A percentile compares a stretch with the other conserved stretches of the same genome.
These are phyloP conservation scores for Nymphaea thermarum DNA, from an alignment of 164 flowering plant genomes.

Conservation along the genomic window DNA sequence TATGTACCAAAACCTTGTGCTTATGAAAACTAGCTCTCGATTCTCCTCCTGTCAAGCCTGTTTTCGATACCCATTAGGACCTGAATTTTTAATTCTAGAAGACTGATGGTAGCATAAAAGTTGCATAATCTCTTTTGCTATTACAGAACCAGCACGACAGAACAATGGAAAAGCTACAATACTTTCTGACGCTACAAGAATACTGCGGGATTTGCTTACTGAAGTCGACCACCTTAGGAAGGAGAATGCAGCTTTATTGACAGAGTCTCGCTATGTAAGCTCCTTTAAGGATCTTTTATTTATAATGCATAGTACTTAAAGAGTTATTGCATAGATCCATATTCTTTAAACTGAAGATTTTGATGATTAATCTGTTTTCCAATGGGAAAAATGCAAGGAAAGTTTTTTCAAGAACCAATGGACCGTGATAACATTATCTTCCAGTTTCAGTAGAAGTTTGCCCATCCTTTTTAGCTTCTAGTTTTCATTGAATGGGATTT, in stretches of 20 bases:
- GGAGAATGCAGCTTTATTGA: conserved; percentile 40
- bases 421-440: neutral
- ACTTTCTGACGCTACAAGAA: conserved; percentile 35
- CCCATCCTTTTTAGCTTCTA: neutral
- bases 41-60: too few relatives aligned
- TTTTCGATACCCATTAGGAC: too few relatives aligned
- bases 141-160: conserved; percentile 29
- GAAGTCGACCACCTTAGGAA: conserved; percentile 36
- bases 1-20: too few relatives aligned
- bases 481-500: too few relatives aligned
- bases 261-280: conserved; percentile 57
- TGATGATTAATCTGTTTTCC: neutral
- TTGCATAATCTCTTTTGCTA: neutral
- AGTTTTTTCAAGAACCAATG: neutral
- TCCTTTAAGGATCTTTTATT: neutral
- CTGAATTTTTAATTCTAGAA: too few relatives aligned
- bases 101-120: too few relatives aligned
- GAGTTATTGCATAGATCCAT: neutral
- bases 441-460: neutral
- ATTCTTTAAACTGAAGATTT: neutral
- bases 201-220: conserved; percentile 25
- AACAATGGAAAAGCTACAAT: conserved; percentile 51
- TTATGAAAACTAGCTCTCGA: too few relatives aligned
- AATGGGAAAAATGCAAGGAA: neutral
- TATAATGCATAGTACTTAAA: neutral